These are phyloP conservation scores for Apiospora rasikravindrae DNA, from an alignment of 2,329 filamentous ascomycete species.

Conservation along the genomic window DNA sequence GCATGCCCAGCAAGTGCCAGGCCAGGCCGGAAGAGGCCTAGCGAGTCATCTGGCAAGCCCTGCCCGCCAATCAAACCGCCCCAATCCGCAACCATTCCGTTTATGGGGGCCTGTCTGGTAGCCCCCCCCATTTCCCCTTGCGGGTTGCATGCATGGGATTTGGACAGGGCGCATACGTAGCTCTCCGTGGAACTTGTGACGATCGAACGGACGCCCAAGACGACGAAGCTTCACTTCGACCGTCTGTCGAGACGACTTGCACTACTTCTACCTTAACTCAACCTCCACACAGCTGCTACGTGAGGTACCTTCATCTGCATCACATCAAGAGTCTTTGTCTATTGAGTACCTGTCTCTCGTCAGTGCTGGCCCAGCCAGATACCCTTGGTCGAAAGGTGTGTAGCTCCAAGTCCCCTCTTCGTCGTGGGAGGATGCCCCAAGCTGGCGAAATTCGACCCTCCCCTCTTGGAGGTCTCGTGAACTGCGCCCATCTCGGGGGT, in stretches of 20 bases:
- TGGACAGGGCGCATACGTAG: conserved; percentile 14
- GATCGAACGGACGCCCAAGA: conserved; percentile 7
- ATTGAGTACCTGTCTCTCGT: no score
- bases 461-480: not conserved
- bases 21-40: conserved; percentile 3
- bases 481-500: not conserved
- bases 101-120: conserved; percentile 19
- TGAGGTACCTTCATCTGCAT: not conserved
- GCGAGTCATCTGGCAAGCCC: not conserved
- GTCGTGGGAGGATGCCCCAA: not conserved
- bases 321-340: not conserved
- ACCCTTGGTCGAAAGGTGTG: not conserved
- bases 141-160: conserved; percentile 19
- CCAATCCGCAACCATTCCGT: not conserved
- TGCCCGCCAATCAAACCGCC: conserved; percentile 15
- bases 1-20: not conserved
- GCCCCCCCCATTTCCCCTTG: conserved; percentile 21
- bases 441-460: not conserved
- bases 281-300: not conserved
- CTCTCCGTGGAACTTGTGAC: conserved; percentile 16
- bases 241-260: not conserved
- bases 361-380: not conserved
- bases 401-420: not conserved
- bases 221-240: conserved; percentile 12
- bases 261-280: not conserved